These are phyloP conservation scores for Candida tetrigidarum DNA, from an alignment of 1,139 yeast genomes.

Conservation along the genomic window DNA sequence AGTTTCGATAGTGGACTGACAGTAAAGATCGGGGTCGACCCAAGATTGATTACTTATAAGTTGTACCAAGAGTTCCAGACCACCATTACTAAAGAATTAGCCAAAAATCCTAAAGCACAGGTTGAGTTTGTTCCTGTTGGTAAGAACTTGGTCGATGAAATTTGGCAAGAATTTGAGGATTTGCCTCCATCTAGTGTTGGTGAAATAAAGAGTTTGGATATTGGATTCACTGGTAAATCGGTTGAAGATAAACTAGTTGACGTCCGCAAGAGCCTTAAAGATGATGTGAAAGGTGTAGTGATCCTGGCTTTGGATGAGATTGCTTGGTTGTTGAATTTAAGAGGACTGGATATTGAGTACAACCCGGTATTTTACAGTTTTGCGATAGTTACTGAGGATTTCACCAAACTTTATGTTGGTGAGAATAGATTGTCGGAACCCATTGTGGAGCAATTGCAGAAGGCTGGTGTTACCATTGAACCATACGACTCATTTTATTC, in stretches of 20 bases:
- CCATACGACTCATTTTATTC: constrained; percentile 63
- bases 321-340: constrained; percentile 88
- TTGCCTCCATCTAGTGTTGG: constrained; percentile 47
- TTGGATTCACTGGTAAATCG: constrained; percentile 52
- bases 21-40: constrained; percentile 53
- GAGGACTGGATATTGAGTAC: constrained; percentile 78
- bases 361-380: constrained; percentile 93
- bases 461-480: constrained; percentile 49
- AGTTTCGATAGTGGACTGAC: constrained; percentile 48
- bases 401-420: constrained; percentile 56
- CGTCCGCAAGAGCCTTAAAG: constrained; percentile 47
- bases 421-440: constrained; percentile 32
- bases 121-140: constrained; percentile 66
- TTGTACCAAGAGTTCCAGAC: constrained; percentile 31
- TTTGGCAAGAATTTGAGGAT: constrained; percentile 65
- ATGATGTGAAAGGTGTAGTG: constrained; percentile 52
- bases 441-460: constrained; percentile 35
- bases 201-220: constrained; percentile 48
- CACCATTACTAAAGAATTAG: constrained; percentile 25
- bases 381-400: constrained; percentile 57
- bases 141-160: constrained; percentile 72
- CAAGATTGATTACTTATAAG: constrained; percentile 65
- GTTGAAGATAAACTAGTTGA: constrained; percentile 48
- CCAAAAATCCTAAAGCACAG: constrained; percentile 36
- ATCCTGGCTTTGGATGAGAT: constrained; percentile 81